These are phyloP conservation scores for Globisporangium ultimum DNA, from an alignment of 352 stramenopile genomes.

Conservation along the genomic window DNA sequence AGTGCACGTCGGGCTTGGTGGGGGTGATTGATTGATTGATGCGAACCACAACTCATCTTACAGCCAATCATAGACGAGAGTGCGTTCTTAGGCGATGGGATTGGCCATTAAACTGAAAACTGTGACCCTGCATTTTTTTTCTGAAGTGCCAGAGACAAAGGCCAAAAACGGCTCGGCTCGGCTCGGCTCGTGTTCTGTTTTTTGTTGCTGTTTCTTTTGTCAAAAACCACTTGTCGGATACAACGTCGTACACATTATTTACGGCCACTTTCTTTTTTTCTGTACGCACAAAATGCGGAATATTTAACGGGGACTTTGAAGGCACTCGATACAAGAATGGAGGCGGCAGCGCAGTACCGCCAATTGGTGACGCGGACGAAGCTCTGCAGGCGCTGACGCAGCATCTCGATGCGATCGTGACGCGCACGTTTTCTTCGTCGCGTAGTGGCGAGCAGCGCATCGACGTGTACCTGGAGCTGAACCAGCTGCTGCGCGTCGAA, in stretches of 20 bases:
- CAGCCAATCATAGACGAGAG: neutral
- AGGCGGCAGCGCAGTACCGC: neutral
- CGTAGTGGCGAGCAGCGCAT: slow-evolving; percentile 35
- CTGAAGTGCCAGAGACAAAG: neutral
- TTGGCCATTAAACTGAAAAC: neutral
- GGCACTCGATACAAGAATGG: neutral
- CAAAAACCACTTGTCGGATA: neutral
- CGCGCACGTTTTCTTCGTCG: slow-evolving; percentile 29
- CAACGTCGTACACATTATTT: neutral
- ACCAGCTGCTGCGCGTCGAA: slow-evolving; percentile 52
- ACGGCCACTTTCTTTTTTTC: neutral
- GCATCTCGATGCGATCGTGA: slow-evolving; percentile 31
- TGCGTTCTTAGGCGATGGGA: neutral
- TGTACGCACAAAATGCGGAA: neutral
- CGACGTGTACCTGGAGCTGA: slow-evolving; percentile 52
- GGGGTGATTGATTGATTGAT: neutral
- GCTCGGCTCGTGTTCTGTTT: neutral
- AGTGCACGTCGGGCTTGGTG: neutral
- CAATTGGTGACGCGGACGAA: too few species aligned
- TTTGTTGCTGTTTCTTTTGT: too few species aligned
- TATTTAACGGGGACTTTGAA: neutral
- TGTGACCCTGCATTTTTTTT: neutral
- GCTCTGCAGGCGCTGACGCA: slow-evolving; percentile 15
- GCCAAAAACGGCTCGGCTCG: neutral
- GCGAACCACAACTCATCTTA: neutral